phyloP scores from a whole-genome alignment of 371 early-diverging fungal genomes.

The Amoeboradix gromovi region DNA sequence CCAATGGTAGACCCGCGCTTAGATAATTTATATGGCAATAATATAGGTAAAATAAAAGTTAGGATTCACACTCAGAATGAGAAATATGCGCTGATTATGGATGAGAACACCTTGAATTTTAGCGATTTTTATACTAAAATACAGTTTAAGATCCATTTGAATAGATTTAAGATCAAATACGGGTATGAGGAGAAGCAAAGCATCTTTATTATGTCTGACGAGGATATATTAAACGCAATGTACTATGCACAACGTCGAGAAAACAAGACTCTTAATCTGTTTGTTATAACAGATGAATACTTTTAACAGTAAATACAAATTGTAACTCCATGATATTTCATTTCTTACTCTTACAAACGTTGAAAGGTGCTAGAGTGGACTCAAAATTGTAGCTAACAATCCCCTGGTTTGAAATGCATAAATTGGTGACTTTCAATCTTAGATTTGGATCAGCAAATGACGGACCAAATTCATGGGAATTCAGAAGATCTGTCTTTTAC shows the following conservation, averaged over 20 bases:
- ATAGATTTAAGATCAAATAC: neutral
- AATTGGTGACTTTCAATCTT: too few relatives aligned
- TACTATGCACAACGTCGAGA: neutral
- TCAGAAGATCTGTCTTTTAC: too few relatives aligned
- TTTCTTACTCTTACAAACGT: too few relatives aligned
- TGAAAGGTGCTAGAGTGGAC: too few relatives aligned
- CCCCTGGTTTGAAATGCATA: too few relatives aligned
- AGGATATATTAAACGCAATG: neutral
- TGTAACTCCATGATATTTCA: too few relatives aligned
- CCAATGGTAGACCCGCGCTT: neutral
- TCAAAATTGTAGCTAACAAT: too few relatives aligned
- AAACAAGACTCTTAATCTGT: neutral
- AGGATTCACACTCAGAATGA: neutral
- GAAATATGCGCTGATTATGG: neutral
- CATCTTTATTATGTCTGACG: neutral
- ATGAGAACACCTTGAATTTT: neutral
- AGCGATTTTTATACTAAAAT: neutral
- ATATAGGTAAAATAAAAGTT: neutral
- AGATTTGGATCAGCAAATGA: too few relatives aligned
- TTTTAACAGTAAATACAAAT: too few relatives aligned
- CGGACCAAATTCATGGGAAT: too few relatives aligned
- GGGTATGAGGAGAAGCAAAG: neutral
- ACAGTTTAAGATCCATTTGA: neutral
- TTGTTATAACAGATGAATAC: neutral
- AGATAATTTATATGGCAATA: neutral